A percentile compares a stretch with the other conserved stretches of the same genome.
These are phyloP conservation scores for Epipyxis sp. DNA, from an alignment of 108 stramenopile species.

Conservation along the genomic window DNA sequence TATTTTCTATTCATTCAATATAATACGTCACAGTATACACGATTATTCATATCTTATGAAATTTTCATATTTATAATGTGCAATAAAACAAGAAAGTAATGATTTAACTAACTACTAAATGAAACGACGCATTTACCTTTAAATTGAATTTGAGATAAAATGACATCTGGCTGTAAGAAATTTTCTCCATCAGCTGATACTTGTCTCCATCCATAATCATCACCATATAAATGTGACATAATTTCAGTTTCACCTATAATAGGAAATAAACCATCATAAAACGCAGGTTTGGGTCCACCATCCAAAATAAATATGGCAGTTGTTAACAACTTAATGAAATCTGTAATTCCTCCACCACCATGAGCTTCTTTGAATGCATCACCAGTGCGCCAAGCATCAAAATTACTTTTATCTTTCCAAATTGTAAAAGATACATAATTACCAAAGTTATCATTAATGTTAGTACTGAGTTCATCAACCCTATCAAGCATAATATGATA, in stretches of 20 bases:
- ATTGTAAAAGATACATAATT: slow-evolving; percentile 36
- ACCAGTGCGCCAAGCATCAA: slow-evolving; percentile 71
- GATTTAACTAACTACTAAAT: too few species aligned
- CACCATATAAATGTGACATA: neutral
- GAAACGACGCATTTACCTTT: too few species aligned
- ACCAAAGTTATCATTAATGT: neutral
- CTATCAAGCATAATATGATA: too few species aligned
- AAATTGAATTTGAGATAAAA: slow-evolving; percentile 77
- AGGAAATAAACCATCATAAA: slow-evolving; percentile 66
- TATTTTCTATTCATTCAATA: too few species aligned
- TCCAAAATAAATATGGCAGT: slow-evolving; percentile 30
- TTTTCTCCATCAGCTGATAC: slow-evolving; percentile 69
- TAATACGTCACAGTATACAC: too few species aligned
- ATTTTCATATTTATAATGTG: too few species aligned
- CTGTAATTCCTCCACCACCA: slow-evolving; percentile 57
- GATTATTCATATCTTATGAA: too few species aligned
- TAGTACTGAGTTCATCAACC: too few species aligned
- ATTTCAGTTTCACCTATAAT: slow-evolving; percentile 50
- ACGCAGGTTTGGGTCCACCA: slow-evolving; percentile 64
- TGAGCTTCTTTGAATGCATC: slow-evolving; percentile 88
- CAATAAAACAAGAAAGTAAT: too few species aligned
- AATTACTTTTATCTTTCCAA: slow-evolving; percentile 76
- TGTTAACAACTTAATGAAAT: slow-evolving; percentile 21
- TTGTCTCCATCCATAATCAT: slow-evolving; percentile 64
- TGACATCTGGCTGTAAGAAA: slow-evolving; percentile 66